Percentiles rank a stretch among this genome's conserved stretches.
These are phyloP conservation scores for Hypocrella siamensis DNA, from an alignment of 2,329 filamentous ascomycete species.

Conservation along the genomic window DNA sequence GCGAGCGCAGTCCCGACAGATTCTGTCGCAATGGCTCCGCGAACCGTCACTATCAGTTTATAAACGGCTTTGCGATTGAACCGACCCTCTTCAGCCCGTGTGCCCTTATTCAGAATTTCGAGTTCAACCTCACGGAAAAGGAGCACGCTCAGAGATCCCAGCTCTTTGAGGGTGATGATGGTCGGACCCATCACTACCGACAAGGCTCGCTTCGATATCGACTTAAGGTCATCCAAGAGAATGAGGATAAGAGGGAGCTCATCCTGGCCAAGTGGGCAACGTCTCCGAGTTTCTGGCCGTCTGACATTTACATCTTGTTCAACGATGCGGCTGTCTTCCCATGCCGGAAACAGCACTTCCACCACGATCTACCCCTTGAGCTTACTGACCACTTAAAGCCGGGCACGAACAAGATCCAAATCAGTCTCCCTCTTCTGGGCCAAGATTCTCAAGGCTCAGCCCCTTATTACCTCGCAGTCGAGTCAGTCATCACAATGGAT, in stretches of 20 bases:
- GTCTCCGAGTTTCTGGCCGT: conserved; percentile 55
- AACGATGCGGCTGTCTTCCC: conserved; percentile 44
- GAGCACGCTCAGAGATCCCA: conserved; percentile 19
- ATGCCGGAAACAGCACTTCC: conserved; percentile 55
- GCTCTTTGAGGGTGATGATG: conserved; percentile 1
- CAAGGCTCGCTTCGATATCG: conserved; percentile 41
- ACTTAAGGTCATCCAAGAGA: conserved; percentile 43
- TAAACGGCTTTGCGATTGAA: conserved; percentile 31
- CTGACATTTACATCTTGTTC: conserved; percentile 49
- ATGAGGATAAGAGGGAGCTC: conserved; percentile 20
- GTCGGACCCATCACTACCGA: not conserved
- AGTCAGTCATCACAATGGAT: conserved; percentile 44
- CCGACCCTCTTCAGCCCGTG: conserved; percentile 25
- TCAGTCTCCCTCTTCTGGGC: conserved; percentile 26
- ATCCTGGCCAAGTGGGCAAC: conserved; percentile 38
- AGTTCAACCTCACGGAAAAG: conserved; percentile 27
- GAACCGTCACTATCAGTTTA: conserved; percentile 38
- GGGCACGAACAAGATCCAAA: conserved; percentile 46
- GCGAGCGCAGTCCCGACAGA: conserved; percentile 31
- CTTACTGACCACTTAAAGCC: conserved; percentile 42
- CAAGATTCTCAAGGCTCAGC: not conserved
- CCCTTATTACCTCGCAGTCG: conserved; percentile 49
- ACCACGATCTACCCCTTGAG: conserved; percentile 62
- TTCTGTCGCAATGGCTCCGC: conserved; percentile 10
- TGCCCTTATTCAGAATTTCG: conserved; percentile 23